These are phyloP conservation scores for Dioscorea cayenensis DNA, from an alignment of 116 monocot species.

Conservation along the genomic window DNA sequence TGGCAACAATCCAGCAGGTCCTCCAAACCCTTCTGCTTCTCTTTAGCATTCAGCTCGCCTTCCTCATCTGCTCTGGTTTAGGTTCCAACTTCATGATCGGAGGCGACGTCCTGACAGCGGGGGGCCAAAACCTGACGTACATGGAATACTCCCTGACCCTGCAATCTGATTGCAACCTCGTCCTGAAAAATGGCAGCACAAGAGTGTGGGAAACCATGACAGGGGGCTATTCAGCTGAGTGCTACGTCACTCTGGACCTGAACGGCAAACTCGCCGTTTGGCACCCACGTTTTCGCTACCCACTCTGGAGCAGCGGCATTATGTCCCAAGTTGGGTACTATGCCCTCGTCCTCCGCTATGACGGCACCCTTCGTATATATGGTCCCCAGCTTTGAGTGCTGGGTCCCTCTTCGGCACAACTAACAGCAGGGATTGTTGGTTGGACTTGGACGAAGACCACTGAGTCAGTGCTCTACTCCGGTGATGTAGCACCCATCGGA, in stretches of 20 bases:
- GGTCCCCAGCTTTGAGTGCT: neutral
- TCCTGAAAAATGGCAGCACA: neutral
- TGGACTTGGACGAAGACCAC: neutral
- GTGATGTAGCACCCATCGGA: neutral
- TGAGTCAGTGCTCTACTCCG: neutral
- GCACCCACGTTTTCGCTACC: too few species aligned
- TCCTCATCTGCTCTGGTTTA: too few species aligned
- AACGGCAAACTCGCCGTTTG: conserved; percentile 1
- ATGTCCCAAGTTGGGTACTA: neutral
- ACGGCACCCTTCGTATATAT: conserved; percentile 4
- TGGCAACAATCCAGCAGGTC: too few species aligned
- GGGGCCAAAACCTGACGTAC: neutral
- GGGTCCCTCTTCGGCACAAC: too few species aligned
- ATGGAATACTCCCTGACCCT: neutral
- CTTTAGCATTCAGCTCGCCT: too few species aligned
- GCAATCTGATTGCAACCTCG: conserved; percentile 3
- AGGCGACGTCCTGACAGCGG: neutral
- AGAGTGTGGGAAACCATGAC: neutral
- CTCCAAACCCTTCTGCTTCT: too few species aligned
- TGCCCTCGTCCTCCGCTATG: conserved; percentile 6
- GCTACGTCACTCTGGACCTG: neutral
- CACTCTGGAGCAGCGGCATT: neutral
- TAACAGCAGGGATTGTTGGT: neutral
- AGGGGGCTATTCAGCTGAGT: neutral
- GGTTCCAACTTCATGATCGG: neutral